Evolutionary conservation across 2,329 filamentous ascomycete genomes (phyloP).

Genomic region (Cercospora brassicicola): DNA sequence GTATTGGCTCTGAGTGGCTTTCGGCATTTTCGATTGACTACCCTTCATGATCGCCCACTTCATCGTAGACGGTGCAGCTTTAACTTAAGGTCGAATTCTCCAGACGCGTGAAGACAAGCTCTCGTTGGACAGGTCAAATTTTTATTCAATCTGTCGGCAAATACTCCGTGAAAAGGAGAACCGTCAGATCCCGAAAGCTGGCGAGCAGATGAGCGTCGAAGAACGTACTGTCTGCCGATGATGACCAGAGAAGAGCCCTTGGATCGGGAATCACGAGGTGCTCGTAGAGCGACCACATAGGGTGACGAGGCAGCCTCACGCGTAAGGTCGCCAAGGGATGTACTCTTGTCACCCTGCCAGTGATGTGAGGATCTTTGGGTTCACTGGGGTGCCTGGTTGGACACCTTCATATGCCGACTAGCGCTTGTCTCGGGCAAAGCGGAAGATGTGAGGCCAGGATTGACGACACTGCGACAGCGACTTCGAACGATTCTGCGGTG

Average conservation of each 20-base stretch:
- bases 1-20: neutral
- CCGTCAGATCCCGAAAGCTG: neutral
- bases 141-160: neutral
- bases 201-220: neutral
- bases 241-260: neutral
- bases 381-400: neutral
- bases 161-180: neutral
- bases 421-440: slow-evolving; percentile 1
- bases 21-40: neutral
- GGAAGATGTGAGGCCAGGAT: neutral
- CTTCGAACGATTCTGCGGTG: neutral
- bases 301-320: neutral
- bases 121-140: neutral
- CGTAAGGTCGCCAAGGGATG: neutral
- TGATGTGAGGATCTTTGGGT: neutral
- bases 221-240: neutral
- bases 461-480: neutral
- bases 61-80: neutral
- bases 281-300: neutral
- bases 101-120: neutral
- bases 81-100: neutral
- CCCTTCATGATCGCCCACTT: neutral
- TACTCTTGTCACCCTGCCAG: neutral
- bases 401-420: neutral
- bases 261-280: neutral